Conservation (phyloP, 2,329 filamentous ascomycete species). For the Colletotrichum tanaceti region DNA sequence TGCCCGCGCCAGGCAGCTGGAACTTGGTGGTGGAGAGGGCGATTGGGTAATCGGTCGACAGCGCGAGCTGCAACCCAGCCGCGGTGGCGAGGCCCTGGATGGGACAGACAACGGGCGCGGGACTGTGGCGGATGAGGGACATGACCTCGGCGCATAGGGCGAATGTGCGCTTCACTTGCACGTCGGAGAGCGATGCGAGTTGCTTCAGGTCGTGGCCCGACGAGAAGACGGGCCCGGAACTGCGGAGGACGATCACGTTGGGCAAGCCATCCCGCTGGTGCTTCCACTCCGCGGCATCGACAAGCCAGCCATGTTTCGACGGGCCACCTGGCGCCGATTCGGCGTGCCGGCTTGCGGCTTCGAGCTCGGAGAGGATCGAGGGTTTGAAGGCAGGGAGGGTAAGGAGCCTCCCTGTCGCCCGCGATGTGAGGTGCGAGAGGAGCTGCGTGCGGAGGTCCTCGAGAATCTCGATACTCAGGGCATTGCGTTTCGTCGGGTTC, state of each 20-base stretch:
- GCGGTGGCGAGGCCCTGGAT: slow-evolving; percentile 49
- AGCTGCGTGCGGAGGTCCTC: slow-evolving; percentile 45
- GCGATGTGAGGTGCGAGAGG: slow-evolving; percentile 43
- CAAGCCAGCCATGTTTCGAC: slow-evolving; percentile 46
- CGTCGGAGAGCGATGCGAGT: slow-evolving; percentile 35
- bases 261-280: slow-evolving; percentile 43
- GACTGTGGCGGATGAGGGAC: slow-evolving; percentile 48
- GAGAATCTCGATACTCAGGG: slow-evolving; percentile 44
- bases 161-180: slow-evolving; percentile 44
- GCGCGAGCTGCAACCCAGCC: slow-evolving; percentile 50
- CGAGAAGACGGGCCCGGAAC: slow-evolving; percentile 46
- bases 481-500: slow-evolving; percentile 45
- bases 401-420: slow-evolving; percentile 40
- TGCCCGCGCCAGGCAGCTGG: slow-evolving; percentile 46
- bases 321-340: neutral
- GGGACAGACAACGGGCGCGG: slow-evolving; percentile 47
- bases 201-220: slow-evolving; percentile 50
- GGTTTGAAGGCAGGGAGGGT: slow-evolving; percentile 48
- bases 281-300: slow-evolving; percentile 44
- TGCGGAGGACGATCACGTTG: slow-evolving; percentile 49
- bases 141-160: slow-evolving; percentile 49
- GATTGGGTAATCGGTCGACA: slow-evolving; percentile 47
- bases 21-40: slow-evolving; percentile 43
- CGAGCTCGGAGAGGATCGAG: slow-evolving; percentile 40
- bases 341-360: slow-evolving; percentile 11